Conservation (phyloP, 257 asterid genomes). For the Gentiana straminea region DNA sequence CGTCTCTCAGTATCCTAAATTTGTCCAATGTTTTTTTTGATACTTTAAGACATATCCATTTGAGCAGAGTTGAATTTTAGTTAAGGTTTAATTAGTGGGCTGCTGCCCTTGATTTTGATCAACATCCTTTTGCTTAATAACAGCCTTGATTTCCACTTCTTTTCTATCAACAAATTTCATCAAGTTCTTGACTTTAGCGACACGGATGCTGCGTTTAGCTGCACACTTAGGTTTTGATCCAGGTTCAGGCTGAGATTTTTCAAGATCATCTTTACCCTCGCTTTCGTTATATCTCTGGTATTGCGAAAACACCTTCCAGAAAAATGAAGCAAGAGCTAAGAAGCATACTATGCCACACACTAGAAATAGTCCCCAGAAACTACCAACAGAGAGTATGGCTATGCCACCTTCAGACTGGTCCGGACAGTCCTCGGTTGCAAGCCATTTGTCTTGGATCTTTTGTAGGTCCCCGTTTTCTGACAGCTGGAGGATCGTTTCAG, state of each 20-base stretch:
- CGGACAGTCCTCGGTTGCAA: too few relatives aligned
- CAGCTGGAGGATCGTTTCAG: conserved; percentile 22
- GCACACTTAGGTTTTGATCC: conserved; percentile 14
- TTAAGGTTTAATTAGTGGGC: conserved; percentile 16
- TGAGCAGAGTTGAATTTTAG: too few relatives aligned
- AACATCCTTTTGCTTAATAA: conserved; percentile 30
- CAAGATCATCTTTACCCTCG: conserved; percentile 28
- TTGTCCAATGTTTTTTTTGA: too few relatives aligned
- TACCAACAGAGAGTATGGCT: not conserved
- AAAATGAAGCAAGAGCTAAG: conserved; percentile 29
- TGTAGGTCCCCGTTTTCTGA: conserved; percentile 28
- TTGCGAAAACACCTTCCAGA: conserved; percentile 51
- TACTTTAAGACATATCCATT: too few relatives aligned
- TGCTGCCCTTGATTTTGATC: conserved; percentile 24
- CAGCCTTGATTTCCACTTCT: conserved; percentile 66
- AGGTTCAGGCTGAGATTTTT: conserved; percentile 18
- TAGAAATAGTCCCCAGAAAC: conserved; percentile 65
- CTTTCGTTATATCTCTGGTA: conserved; percentile 34
- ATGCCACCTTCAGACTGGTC: too few relatives aligned
- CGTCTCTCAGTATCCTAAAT: too few relatives aligned
- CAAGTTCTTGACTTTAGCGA: conserved; percentile 53
- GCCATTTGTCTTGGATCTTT: conserved; percentile 22
- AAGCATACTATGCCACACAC: conserved; percentile 36
- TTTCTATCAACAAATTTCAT: conserved; percentile 60
- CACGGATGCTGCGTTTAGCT: conserved; percentile 20